Conservation (phyloP, 768 basidiomycete genomes). For the Macrolepiota albuminosa region DNA sequence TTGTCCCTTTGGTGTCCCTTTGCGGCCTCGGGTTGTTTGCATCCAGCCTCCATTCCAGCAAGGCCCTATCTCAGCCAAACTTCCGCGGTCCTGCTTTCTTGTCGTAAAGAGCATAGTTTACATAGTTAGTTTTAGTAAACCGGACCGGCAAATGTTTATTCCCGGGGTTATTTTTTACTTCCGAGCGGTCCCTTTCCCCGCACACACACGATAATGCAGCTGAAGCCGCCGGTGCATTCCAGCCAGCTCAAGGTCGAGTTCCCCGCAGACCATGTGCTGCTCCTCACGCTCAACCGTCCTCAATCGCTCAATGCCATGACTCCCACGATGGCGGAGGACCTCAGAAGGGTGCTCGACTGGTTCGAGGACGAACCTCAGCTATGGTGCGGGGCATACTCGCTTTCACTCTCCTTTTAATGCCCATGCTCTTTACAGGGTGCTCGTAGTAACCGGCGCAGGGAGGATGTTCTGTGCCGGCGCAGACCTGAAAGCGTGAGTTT, state of each 20-base stretch:
- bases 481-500: slow-evolving; percentile 65
- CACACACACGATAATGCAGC: slow-evolving; percentile 17
- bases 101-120: neutral
- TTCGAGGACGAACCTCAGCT: slow-evolving; percentile 66
- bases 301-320: slow-evolving; percentile 71
- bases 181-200: slow-evolving; percentile 1
- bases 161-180: slow-evolving; percentile 5
- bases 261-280: slow-evolving; percentile 34
- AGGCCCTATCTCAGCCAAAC: neutral
- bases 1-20: neutral
- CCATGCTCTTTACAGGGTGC: slow-evolving; percentile 46
- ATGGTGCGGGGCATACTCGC: slow-evolving; percentile 50
- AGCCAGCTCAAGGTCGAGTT: slow-evolving; percentile 32
- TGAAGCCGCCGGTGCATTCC: slow-evolving; percentile 27
- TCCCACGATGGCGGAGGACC: slow-evolving; percentile 47
- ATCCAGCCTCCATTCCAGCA: neutral
- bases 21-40: neutral
- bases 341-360: slow-evolving; percentile 57
- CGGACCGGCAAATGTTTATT: neutral
- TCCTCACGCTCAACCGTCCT: slow-evolving; percentile 58
- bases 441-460: slow-evolving; percentile 69
- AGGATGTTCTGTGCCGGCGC: slow-evolving; percentile 76
- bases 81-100: neutral
- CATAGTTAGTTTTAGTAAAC: neutral
- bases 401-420: neutral